phyloP scores from a whole-genome alignment of 305 asterid genomes.

The Fraxinus greggii region DNA sequence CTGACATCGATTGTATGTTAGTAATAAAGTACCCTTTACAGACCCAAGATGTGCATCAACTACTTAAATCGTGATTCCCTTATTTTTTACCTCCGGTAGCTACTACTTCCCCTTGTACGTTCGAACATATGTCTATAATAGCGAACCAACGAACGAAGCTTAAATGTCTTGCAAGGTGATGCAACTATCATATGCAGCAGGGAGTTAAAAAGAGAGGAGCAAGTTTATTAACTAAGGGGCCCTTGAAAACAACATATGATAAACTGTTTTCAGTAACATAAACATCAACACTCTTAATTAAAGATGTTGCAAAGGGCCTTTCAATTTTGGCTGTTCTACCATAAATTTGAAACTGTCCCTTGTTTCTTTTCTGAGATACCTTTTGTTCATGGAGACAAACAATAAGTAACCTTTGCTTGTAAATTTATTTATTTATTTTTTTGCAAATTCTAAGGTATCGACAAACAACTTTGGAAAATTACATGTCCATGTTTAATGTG shows the following conservation, averaged over 20 bases:
- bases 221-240: not conserved
- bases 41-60: not conserved
- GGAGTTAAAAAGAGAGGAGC: not conserved
- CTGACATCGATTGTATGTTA: not conserved
- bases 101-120: not conserved
- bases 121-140: not conserved
- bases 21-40: not conserved
- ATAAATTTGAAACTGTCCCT: not conserved
- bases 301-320: not conserved
- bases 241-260: slow-evolving; percentile 25
- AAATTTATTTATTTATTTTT: too few species aligned
- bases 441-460: not conserved
- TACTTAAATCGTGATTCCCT: not conserved
- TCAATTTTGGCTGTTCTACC: slow-evolving; percentile 17
- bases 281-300: not conserved
- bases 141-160: not conserved
- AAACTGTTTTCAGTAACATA: not conserved
- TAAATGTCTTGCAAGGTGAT: slow-evolving; percentile 6
- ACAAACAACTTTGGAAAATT: not conserved
- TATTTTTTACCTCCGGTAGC: not conserved
- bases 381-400: slow-evolving; percentile 4
- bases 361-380: not conserved
- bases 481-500: not conserved
- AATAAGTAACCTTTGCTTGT: not conserved
- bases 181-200: slow-evolving; percentile 7